Percentiles rank a stretch among this genome's conserved stretches.
Evolutionary conservation across 805 yeast species (phyloP).

Genomic region (Wickerhamiella cacticola): DNA sequence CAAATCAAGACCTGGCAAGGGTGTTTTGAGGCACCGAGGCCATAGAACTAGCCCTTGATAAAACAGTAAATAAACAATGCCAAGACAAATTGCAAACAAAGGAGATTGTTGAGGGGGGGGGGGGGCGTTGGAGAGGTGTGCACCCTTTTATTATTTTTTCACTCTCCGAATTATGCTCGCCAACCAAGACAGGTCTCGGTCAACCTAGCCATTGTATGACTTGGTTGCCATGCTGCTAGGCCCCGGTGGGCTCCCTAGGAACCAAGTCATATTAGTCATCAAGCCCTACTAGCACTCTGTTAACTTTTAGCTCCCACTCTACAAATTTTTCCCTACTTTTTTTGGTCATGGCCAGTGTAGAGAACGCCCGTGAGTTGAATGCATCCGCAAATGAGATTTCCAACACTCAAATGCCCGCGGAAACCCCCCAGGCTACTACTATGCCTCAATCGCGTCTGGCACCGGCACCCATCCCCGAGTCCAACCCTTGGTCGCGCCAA

Average conservation of each 20-base stretch:
- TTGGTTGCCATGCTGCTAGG: neutral
- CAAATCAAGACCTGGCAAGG: too few species aligned
- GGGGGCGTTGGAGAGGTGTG: neutral
- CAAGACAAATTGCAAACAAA: too few species aligned
- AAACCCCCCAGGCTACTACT: neutral
- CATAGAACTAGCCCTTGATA: too few species aligned
- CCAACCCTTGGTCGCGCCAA: constrained; percentile 46
- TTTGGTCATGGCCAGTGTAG: constrained; percentile 13
- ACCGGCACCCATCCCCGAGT: constrained; percentile 55
- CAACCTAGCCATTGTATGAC: neutral
- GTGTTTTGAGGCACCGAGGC: too few species aligned
- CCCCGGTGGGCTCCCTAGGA: too few species aligned
- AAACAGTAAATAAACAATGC: too few species aligned
- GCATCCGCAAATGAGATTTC: neutral
- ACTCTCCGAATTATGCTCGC: neutral
- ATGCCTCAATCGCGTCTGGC: constrained; percentile 30
- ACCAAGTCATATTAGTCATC: too few species aligned
- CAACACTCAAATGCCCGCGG: neutral
- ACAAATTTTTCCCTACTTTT: constrained; percentile 5
- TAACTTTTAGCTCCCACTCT: neutral
- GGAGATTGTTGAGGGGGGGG: neutral
- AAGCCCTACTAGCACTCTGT: neutral
- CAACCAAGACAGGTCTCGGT: neutral
- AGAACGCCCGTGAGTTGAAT: constrained; percentile 12
- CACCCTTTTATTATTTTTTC: neutral